phyloP scores from a whole-genome alignment of 768 basidiomycete species.

The Rhodocollybia butyracea region DNA sequence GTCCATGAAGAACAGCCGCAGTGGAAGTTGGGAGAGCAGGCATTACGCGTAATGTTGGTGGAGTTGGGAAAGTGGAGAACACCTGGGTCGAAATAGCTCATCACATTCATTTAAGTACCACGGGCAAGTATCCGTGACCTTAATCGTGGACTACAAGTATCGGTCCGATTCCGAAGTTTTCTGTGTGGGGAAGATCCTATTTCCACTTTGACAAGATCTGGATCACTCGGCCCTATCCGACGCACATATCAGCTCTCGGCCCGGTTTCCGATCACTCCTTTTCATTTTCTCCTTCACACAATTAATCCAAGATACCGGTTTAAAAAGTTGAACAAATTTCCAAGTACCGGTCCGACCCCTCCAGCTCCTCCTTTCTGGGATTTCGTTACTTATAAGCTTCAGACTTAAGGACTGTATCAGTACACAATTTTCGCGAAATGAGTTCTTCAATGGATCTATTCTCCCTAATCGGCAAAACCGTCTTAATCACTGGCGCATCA shows the following conservation, averaged over 20 bases:
- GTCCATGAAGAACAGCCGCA: conserved; percentile 81
- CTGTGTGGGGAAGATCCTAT: too few relatives aligned
- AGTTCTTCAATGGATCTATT: conserved; percentile 53
- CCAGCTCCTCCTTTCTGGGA: not conserved
- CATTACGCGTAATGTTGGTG: conserved; percentile 18
- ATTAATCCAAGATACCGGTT: too few relatives aligned
- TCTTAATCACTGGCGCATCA: conserved; percentile 78
- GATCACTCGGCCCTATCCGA: too few relatives aligned
- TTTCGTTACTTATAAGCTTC: not conserved
- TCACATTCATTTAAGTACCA: too few relatives aligned
- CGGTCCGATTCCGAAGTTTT: too few relatives aligned
- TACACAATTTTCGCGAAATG: conserved; percentile 22
- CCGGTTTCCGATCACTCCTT: too few relatives aligned
- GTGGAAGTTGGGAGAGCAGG: conserved; percentile 50
- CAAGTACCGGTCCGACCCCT: not conserved
- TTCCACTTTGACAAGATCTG: too few relatives aligned
- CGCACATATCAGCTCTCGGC: too few relatives aligned
- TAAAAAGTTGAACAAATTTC: too few relatives aligned
- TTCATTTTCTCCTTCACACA: too few relatives aligned
- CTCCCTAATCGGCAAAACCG: conserved; percentile 61
- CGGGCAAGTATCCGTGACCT: too few relatives aligned
- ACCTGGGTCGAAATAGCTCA: conserved; percentile 12
- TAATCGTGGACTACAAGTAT: too few relatives aligned
- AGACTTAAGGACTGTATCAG: conserved; percentile 20
- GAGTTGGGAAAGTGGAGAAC: conserved; percentile 13